Evolutionary conservation across 768 basidiomycete species (phyloP).

Genomic region (Mycena epipterygia): DNA sequence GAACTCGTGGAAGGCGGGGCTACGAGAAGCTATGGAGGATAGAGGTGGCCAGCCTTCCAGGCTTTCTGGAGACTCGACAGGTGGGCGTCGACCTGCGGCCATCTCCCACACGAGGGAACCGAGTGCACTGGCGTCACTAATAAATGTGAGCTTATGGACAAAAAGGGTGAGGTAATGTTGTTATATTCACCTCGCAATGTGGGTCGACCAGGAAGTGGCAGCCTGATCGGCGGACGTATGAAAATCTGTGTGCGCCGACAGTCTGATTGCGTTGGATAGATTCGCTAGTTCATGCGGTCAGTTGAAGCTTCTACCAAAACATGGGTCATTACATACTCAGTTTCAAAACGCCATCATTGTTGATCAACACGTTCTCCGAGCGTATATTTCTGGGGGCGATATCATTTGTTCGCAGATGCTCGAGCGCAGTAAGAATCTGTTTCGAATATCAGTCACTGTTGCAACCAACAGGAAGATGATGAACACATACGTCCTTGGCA

Average conservation of each 20-base stretch:
- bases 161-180: not conserved
- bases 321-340: conserved; percentile 53
- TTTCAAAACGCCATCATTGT: conserved; percentile 61
- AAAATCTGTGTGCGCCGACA: not conserved
- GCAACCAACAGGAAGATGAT: no score
- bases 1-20: conserved; percentile 36
- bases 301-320: not conserved
- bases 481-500: conserved; percentile 60
- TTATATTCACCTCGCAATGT: not conserved
- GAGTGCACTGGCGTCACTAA: conserved; percentile 61
- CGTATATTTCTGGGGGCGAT: conserved; percentile 69
- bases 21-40: not conserved
- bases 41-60: not conserved
- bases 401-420: conserved; percentile 57
- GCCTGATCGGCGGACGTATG: not conserved
- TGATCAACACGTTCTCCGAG: conserved; percentile 69
- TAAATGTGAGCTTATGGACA: not conserved
- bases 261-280: conserved; percentile 1
- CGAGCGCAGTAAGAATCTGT: conserved; percentile 62
- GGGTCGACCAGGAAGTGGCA: no score
- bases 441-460: not conserved
- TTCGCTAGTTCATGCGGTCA: conserved; percentile 17
- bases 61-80: conserved; percentile 35
- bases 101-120: conserved; percentile 69
- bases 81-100: conserved; percentile 62